Conservation (phyloP, 2,329 filamentous ascomycete species). For the Dryadomyces sulphureus region DNA sequence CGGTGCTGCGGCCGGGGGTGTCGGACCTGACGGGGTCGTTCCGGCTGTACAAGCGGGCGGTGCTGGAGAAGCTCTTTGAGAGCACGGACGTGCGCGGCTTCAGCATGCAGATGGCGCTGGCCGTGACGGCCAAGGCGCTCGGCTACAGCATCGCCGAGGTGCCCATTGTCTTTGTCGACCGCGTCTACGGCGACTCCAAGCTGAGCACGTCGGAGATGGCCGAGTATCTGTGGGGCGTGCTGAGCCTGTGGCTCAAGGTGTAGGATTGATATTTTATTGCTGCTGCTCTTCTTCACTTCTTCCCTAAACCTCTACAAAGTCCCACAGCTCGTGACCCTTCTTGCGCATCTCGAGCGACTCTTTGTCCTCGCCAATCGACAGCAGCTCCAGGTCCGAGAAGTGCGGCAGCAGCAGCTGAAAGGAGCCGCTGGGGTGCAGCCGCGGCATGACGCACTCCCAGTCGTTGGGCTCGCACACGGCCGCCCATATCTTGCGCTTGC, state of each 20-base stretch:
- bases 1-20: conserved; percentile 80
- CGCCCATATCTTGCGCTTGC: background rate
- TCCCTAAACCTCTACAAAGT: background rate
- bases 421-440: background rate
- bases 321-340: background rate
- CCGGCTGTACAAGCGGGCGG: conserved; percentile 80
- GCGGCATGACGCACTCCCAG: background rate
- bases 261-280: background rate
- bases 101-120: conserved; percentile 99
- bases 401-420: background rate
- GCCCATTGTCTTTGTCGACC: conserved; percentile 90
- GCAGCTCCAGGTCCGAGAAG: background rate
- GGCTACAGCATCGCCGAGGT: conserved; percentile 89
- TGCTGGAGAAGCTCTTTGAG: conserved; percentile 78
- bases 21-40: conserved; percentile 94
- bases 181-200: conserved; percentile 85
- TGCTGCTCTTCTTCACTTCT: background rate
- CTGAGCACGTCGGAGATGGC: conserved; percentile 85
- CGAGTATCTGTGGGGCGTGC: conserved; percentile 80
- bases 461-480: background rate
- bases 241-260: conserved; percentile 65
- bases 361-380: background rate
- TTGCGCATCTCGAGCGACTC: background rate
- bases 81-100: conserved; percentile 94
- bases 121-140: conserved; percentile 93